phyloP scores from a whole-genome alignment of 257 asterid genomes.

The Nicotiana tabacum region DNA sequence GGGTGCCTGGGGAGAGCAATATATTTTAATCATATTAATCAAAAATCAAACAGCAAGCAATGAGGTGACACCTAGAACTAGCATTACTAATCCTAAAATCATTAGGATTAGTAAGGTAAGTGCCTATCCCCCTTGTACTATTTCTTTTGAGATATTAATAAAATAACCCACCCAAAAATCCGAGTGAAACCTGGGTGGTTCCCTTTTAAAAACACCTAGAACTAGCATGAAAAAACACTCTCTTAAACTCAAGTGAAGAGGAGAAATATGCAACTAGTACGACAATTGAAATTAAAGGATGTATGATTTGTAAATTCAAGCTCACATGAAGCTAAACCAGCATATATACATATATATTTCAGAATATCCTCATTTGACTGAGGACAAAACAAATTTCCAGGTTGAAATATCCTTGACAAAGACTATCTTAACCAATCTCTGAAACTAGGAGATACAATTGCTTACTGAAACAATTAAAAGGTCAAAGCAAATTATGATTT shows the following conservation, averaged over 20 bases:
- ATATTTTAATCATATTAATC: not conserved
- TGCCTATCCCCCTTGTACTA: no score
- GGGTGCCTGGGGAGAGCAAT: not conserved
- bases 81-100: not conserved
- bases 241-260: not conserved
- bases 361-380: not conserved
- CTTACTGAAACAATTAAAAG: not conserved
- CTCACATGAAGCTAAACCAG: not conserved
- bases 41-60: not conserved
- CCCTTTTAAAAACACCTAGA: not conserved
- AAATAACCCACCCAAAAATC: no score
- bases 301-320: not conserved
- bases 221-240: not conserved
- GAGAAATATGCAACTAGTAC: not conserved
- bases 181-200: no score
- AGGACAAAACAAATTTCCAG: not conserved
- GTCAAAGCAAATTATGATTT: not conserved
- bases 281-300: not conserved
- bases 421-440: not conserved
- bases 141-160: no score
- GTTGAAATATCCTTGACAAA: not conserved
- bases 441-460: not conserved
- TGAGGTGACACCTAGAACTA: conserved; percentile 3
- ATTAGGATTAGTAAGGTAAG: no score
- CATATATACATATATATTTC: not conserved